A percentile compares a stretch with the other conserved stretches of the same genome.
phyloP scores from a whole-genome alignment of 2,329 filamentous ascomycete genomes.

The Colletotrichum eleusines region DNA sequence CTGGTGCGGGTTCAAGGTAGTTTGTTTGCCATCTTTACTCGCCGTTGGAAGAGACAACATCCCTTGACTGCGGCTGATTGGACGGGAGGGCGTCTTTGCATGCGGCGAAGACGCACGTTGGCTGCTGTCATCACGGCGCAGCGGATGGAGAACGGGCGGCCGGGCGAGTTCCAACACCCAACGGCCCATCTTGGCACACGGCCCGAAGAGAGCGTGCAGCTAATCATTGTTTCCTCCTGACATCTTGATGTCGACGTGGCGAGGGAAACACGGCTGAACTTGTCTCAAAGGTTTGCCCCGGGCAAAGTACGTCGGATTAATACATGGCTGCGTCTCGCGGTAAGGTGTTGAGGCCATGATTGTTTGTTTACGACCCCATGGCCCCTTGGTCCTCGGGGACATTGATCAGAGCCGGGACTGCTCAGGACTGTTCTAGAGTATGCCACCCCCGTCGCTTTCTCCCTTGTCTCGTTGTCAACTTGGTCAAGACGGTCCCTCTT shows the following conservation, averaged over 20 bases:
- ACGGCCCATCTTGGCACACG: too few relatives aligned
- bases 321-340: too few relatives aligned
- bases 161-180: neutral
- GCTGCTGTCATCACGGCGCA: too few relatives aligned
- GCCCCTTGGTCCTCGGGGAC: too few relatives aligned
- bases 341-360: too few relatives aligned
- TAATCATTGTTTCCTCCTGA: too few relatives aligned
- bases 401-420: neutral
- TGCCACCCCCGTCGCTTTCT: neutral
- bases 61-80: neutral
- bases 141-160: too few relatives aligned
- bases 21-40: neutral
- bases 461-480: too few relatives aligned
- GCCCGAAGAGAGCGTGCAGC: neutral
- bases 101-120: neutral
- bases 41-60: constrained; percentile 9
- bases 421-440: neutral
- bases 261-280: too few relatives aligned
- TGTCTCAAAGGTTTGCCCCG: neutral
- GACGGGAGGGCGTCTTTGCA: neutral
- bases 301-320: too few relatives aligned
- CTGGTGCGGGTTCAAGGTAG: neutral
- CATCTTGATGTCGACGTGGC: neutral
- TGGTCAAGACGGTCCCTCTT: too few relatives aligned
- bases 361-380: too few relatives aligned